Evolutionary conservation across 1,284 basidiomycete genomes (phyloP), one percentile per base, ranked within the genome.

Genomic region (Cutaneotrichosporon cyanovorans): DNA sequence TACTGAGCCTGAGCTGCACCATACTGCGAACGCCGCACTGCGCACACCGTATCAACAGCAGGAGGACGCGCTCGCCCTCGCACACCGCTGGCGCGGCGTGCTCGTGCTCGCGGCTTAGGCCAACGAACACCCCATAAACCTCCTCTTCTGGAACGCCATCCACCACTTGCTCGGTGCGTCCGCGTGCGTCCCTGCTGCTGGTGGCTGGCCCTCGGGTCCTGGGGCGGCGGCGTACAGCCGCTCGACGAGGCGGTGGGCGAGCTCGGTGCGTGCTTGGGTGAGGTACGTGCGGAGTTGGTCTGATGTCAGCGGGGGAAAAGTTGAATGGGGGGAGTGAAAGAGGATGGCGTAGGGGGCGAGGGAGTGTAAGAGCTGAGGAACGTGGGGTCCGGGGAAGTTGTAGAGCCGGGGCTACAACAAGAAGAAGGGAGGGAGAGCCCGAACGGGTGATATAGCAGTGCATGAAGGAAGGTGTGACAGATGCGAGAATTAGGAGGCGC

Each of bases 101-200:
- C n/a, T n/a, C n/a, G n/a, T n/a, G n/a, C n/a, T n/a, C n/a, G n/a
- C n/a, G n/a, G n/a, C n/a, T n/a, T 34, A 34, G 6, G 23, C 37
- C 18, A 53, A 47, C 23, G 51, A 48, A 35, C 51, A 42, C 20
- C 47, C 47, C 51, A 53, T 53, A 40, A 53, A 53, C 69, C 71
- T 59, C 50, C 91, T 81, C 79, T 93, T 96, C 74, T 92, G 92
- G 81, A 98, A 99, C 31, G 88, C 85, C 85, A 98, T 90, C 95
- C 95, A 99, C 93, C 93, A 99, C 73, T 98, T 98, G 78, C 86
- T 95, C 1, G 95, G 91, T 66, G 85, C 89, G 48, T 55, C 46
- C 22, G 65, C 59, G 42, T 68, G 59, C 6, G 54, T 45, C 8
- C 69, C 66, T 12, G 48, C 25, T 3, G 67, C 68, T 80, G 74